phyloP scores from a whole-genome alignment of 495 filamentous ascomycete species.

The Hypomontagnella submonticulosa region DNA sequence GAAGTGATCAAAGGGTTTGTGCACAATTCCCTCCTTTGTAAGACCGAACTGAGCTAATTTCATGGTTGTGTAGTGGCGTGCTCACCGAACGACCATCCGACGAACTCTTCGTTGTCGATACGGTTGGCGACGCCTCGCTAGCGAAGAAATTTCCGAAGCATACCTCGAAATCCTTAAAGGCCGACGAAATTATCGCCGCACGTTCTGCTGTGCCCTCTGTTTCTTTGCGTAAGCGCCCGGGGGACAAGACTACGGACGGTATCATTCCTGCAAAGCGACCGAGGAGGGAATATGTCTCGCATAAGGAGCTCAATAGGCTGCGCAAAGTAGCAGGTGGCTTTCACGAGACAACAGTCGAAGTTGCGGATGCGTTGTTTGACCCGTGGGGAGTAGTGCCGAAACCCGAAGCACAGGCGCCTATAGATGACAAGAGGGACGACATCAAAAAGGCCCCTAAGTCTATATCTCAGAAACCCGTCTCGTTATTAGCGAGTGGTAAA shows the following conservation, averaged over 20 bases:
- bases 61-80: conserved; percentile 69
- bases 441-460: conserved; percentile 78
- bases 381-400: conserved; percentile 72
- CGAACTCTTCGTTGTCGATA: conserved; percentile 86
- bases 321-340: conserved; percentile 80
- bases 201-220: conserved; percentile 84
- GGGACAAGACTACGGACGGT: conserved; percentile 66
- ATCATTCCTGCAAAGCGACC: conserved; percentile 79
- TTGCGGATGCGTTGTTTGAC: conserved; percentile 72
- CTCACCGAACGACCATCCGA: conserved; percentile 79
- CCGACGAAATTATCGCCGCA: conserved; percentile 88
- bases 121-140: conserved; percentile 70
- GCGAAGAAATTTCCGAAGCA: conserved; percentile 71
- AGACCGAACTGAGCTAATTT: conserved; percentile 37
- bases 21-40: neutral
- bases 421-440: conserved; percentile 47
- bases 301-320: conserved; percentile 81
- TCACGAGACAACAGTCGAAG: conserved; percentile 64
- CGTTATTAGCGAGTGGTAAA: conserved; percentile 81
- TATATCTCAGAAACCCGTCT: conserved; percentile 78
- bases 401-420: conserved; percentile 46
- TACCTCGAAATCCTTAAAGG: conserved; percentile 76
- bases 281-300: conserved; percentile 77
- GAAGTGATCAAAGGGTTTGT: conserved; percentile 88
- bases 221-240: conserved; percentile 76